A percentile compares a stretch with the other conserved stretches of the same genome.
These are phyloP conservation scores for Scheffersomyces amazonensis DNA, from an alignment of 805 yeast species.

Conservation along the genomic window DNA sequence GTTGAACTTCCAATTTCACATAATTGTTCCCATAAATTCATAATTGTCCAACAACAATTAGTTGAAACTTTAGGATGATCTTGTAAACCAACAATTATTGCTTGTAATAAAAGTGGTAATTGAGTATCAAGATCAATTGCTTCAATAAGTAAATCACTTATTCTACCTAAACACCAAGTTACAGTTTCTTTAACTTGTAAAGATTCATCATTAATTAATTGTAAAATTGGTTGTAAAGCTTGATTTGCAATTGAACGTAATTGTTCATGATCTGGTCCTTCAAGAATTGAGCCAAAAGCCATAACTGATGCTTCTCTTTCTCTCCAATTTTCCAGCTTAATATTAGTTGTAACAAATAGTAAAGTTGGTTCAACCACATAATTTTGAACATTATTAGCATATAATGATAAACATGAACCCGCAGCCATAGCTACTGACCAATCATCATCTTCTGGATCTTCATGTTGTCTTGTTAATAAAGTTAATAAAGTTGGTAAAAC, in stretches of 20 bases:
- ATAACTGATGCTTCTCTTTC: constrained; percentile 95
- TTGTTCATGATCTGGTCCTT: constrained; percentile 82
- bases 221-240: constrained; percentile 78
- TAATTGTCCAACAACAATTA: constrained; percentile 97
- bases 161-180: constrained; percentile 97
- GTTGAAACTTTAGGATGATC: constrained; percentile 93
- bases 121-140: constrained; percentile 66
- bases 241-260: constrained; percentile 67
- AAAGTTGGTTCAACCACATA: constrained; percentile 84
- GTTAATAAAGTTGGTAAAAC: constrained; percentile 84
- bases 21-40: constrained; percentile 85
- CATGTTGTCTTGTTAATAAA: constrained; percentile 83
- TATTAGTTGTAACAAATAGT: constrained; percentile 75
- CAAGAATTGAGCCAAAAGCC: constrained; percentile 97
- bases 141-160: constrained; percentile 80
- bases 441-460: constrained; percentile 91
- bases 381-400: constrained; percentile 87
- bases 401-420: constrained; percentile 92
- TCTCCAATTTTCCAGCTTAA: constrained; percentile 63
- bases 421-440: constrained; percentile 99
- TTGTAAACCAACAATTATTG: constrained; percentile 74
- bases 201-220: constrained; percentile 67
- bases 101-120: constrained; percentile 69
- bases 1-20: constrained; percentile 49
- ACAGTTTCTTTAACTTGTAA: constrained; percentile 94